Conservation (phyloP, 208 protist genomes). For the Crithidia expoeki region DNA sequence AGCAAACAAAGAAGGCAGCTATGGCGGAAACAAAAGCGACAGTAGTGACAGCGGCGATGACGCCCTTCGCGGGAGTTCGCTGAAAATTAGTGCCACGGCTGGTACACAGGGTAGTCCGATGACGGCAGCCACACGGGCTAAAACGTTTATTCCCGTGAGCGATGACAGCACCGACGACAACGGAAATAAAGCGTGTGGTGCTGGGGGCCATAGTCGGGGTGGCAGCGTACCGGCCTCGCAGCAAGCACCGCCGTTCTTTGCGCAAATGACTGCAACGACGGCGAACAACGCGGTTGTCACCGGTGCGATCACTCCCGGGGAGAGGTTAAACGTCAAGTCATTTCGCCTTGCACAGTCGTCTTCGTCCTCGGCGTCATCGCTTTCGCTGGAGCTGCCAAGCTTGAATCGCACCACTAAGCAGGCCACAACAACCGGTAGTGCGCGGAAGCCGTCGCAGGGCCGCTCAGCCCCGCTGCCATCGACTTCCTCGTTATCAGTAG, state of each 20-base stretch:
- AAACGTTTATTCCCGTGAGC: neutral
- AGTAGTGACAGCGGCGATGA: neutral
- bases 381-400: constrained; percentile 1
- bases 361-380: constrained; percentile 20
- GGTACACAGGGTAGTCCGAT: neutral
- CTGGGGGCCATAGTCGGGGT: neutral
- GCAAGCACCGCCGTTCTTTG: constrained; percentile 26
- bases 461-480: neutral
- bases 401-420: neutral
- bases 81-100: constrained; percentile 21
- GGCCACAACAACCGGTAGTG: neutral
- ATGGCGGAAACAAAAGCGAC: neutral
- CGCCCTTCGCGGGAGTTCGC: constrained; percentile 6
- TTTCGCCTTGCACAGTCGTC: constrained; percentile 18
- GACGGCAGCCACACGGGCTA: constrained; percentile 5
- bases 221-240: neutral
- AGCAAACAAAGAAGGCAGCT: neutral
- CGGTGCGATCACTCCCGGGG: neutral
- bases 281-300: neutral
- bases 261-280: neutral
- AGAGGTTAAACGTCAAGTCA: neutral
- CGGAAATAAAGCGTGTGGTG: neutral
- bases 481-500: constrained; percentile 5
- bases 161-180: constrained; percentile 4
- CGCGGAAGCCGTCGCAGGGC: neutral